Conservation (phyloP, 768 basidiomycete genomes). For the Psilocybe tampanensis region DNA sequence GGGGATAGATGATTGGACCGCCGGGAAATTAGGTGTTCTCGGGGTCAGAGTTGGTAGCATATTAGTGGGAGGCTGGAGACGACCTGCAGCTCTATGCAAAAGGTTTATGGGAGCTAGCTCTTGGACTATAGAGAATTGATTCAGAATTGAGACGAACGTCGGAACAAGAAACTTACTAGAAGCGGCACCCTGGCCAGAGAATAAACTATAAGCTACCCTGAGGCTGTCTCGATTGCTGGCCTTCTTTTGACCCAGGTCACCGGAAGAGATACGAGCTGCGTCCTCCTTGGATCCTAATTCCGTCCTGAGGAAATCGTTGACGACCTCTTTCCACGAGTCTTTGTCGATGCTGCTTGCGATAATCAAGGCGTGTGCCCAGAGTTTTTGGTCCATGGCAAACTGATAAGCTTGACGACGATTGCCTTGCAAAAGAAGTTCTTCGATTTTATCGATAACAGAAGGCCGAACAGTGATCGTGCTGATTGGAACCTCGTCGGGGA, state of each 20-base stretch:
- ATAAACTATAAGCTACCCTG: conserved; percentile 79
- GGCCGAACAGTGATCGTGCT: conserved; percentile 60
- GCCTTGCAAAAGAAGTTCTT: conserved; percentile 78
- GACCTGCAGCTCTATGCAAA: conserved; percentile 42
- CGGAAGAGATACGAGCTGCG: background rate
- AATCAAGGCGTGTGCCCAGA: conserved; percentile 97
- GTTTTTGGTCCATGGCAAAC: conserved; percentile 82
- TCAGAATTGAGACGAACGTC: background rate
- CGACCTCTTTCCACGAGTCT: conserved; percentile 91
- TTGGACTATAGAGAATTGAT: conserved; percentile 53
- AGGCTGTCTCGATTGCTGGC: conserved; percentile 59
- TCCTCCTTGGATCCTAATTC: conserved; percentile 61
- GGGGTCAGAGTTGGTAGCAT: conserved; percentile 48
- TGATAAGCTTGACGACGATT: conserved; percentile 86
- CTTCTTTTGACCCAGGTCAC: background rate
- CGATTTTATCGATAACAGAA: conserved; percentile 74
- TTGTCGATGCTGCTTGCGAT: conserved; percentile 93
- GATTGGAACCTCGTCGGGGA: conserved; percentile 50
- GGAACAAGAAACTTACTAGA: conserved; percentile 53
- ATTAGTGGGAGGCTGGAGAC: conserved; percentile 28
- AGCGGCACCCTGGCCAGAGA: conserved; percentile 79
- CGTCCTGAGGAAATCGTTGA: conserved; percentile 78
- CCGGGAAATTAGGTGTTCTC: conserved; percentile 62
- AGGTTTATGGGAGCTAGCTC: conserved; percentile 66
- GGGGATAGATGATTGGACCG: conserved; percentile 32